A percentile compares a stretch with the other conserved stretches of the same genome.
phyloP scores from a whole-genome alignment of 768 basidiomycete genomes.

The Pisolithus tinctorius region DNA sequence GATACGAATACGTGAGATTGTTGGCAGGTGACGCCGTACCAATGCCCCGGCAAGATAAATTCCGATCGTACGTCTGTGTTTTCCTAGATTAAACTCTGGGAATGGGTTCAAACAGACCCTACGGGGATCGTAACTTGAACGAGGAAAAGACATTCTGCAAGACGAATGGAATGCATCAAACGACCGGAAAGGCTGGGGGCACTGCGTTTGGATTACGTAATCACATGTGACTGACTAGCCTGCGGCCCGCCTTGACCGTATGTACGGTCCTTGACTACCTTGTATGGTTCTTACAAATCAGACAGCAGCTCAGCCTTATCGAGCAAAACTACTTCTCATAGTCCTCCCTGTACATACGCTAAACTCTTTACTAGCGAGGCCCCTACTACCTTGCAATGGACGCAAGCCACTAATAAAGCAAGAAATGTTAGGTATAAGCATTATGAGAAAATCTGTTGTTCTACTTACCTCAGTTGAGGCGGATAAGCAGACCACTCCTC shows the following conservation, averaged over 20 bases:
- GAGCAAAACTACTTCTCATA: no score
- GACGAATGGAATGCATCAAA: background rate
- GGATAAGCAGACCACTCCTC: background rate
- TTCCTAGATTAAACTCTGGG: conserved; percentile 68
- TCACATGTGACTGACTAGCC: no score
- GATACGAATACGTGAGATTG: no score
- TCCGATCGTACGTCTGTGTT: conserved; percentile 74
- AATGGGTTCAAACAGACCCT: conserved; percentile 85
- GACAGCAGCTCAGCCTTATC: background rate
- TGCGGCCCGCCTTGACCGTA: no score
- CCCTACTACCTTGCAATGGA: background rate
- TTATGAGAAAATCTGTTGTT: background rate
- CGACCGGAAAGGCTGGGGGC: background rate
- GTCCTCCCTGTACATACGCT: no score
- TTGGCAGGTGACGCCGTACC: conserved; percentile 39
- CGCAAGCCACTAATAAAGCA: background rate
- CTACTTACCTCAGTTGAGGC: background rate
- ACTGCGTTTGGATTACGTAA: no score
- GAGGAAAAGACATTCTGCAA: conserved; percentile 52
- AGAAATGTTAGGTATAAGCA: background rate
- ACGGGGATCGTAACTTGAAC: conserved; percentile 77
- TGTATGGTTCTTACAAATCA: background rate
- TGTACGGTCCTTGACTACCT: no score
- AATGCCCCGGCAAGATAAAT: conserved; percentile 90
- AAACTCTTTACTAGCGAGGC: background rate